These are phyloP conservation scores for Selaginella moellendorffii DNA, from an alignment of 75 land plant genomes.

Conservation along the genomic window DNA sequence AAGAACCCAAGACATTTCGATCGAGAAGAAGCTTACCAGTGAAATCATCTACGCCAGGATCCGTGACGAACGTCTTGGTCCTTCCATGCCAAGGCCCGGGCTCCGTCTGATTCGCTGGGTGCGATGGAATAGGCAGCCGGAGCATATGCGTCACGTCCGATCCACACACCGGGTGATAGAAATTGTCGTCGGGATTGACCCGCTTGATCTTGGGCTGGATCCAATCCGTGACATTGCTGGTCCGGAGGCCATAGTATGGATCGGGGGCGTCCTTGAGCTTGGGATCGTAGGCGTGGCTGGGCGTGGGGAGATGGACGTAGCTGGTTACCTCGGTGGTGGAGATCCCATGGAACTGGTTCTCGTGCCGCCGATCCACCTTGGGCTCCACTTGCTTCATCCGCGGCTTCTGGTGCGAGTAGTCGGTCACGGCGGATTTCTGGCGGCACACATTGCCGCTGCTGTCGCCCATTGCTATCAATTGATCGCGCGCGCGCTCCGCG, in stretches of 20 bases:
- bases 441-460: constrained; percentile 3
- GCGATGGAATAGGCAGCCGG: not conserved
- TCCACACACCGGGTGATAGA: not conserved
- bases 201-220: not conserved
- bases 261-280: not conserved
- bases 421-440: not conserved
- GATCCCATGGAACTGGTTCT: not conserved
- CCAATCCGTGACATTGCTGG: not conserved
- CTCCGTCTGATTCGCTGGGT: not conserved
- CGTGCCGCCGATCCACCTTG: not conserved
- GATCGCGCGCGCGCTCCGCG: too few relatives aligned
- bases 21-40: not conserved
- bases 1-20: too few relatives aligned
- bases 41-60: constrained; percentile 7
- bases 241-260: not conserved
- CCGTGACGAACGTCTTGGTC: constrained; percentile 8
- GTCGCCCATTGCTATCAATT: too few relatives aligned
- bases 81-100: constrained; percentile 1
- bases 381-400: not conserved
- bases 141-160: constrained; percentile 1
- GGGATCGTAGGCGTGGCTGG: not conserved
- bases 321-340: not conserved
- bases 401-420: not conserved
- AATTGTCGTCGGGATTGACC: not conserved
- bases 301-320: not conserved